Percentiles rank a stretch among this genome's conserved stretches.
phyloP scores from a whole-genome alignment of 164 flowering plant genomes.

The Berberis thunbergii region DNA sequence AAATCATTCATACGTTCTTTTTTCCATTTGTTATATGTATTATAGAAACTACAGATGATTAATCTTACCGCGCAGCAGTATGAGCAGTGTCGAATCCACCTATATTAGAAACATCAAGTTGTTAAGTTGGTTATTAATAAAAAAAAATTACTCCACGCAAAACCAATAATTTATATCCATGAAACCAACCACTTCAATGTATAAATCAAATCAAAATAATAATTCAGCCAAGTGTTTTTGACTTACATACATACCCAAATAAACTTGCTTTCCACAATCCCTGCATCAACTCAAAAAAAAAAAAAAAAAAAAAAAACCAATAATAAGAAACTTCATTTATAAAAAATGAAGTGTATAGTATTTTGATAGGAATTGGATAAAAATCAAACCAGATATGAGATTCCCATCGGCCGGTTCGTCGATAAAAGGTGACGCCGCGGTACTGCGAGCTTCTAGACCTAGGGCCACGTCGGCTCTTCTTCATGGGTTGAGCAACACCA shows the following conservation, averaged over 20 bases:
- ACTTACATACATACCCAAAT: constrained; percentile 4
- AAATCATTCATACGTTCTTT: no score
- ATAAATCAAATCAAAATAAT: not conserved
- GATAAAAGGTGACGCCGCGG: constrained; percentile 71
- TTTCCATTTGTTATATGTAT: no score
- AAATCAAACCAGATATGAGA: constrained; percentile 82
- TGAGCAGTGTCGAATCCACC: constrained; percentile 13
- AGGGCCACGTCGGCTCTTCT: constrained; percentile 94
- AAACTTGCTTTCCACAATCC: constrained; percentile 13
- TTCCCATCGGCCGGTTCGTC: constrained; percentile 93
- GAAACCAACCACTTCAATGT: not conserved
- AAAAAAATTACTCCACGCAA: not conserved
- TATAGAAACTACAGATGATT: not conserved
- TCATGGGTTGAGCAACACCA: constrained; percentile 48
- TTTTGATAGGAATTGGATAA: not conserved
- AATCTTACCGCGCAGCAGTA: constrained; percentile 8
- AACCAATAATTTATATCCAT: not conserved
- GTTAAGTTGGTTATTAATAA: not conserved
- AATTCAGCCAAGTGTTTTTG: not conserved
- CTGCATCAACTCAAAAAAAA: constrained; percentile 4
- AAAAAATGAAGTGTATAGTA: not conserved
- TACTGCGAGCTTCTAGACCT: constrained; percentile 88
- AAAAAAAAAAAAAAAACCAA: no score
- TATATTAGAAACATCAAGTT: not conserved
- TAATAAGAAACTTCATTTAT: not conserved